Evolutionary conservation across 192 early-diverging fungal genomes (phyloP), one percentile per base, ranked within the genome.

Genomic region (Coemansia sp.): DNA sequence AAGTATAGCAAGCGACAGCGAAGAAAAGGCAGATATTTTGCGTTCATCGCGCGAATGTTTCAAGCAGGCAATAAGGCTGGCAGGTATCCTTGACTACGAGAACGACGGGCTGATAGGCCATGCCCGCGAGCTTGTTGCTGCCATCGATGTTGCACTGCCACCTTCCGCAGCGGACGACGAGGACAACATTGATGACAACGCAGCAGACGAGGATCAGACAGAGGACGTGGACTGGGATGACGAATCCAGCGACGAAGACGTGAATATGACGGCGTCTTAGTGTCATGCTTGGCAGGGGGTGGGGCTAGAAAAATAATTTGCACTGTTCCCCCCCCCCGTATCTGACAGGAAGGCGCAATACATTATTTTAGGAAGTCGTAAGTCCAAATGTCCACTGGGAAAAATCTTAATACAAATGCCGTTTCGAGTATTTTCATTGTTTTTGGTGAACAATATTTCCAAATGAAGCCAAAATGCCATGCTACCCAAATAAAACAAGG

Each of bases 71-170:
- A 60, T 73, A 24, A 85, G 89, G 88, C 76, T 94, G 35, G 86
- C 87, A 43, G 71, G 86, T 55, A 64, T 81, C 24, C 67, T 86
- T 38, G 90, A 85, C 20, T 87, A 83, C 35, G 91, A 90, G 59
- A 91, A 92, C 70, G 85, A 89, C 62, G 85, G 76, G 20, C 74
- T 93, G 57, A 63, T 92, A 35, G 84, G 88, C 48, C 93, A 93
- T 65, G 83, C 87, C 12, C 76, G 84, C 44, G 92, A 94, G 64
- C 74, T 94, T 39, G 69, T 92, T 62, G 77, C 78, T 11, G 79
- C 71, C 15, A 92, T 94, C 62, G 76, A 84, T 49, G 63, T 67
- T 16, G 67, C 81, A 45, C 75, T 89, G 58, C 86, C 87, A 15
- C 62, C 81, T 16, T 59, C 71, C 16, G 65, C 69, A 4, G 86